Percentiles rank a stretch among this genome's conserved stretches.
Evolutionary conservation across 805 yeast genomes (phyloP).

Genomic region (Lipomyces yamadae): DNA sequence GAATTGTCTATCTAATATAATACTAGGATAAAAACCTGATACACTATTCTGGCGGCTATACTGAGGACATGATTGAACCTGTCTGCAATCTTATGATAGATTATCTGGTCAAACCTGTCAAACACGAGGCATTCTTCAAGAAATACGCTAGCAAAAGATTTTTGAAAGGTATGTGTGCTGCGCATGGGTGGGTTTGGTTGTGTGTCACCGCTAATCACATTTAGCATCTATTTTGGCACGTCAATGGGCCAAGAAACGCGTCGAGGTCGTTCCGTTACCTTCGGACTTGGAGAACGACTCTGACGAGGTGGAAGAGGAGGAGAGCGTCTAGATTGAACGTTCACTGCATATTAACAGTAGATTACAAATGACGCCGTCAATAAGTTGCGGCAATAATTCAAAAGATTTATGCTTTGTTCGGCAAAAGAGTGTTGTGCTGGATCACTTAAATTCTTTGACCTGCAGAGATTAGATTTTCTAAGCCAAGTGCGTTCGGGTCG

Average conservation of each 20-base stretch:
- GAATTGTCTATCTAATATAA: neutral
- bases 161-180: constrained; percentile 58
- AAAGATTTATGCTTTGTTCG: neutral
- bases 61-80: constrained; percentile 70
- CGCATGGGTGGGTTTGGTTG: constrained; percentile 36
- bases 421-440: neutral
- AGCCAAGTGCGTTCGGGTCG: neutral
- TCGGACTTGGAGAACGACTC: constrained; percentile 5
- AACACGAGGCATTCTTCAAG: constrained; percentile 89
- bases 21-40: constrained; percentile 82
- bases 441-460: neutral
- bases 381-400: no score
- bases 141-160: constrained; percentile 89
- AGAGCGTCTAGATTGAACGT: neutral
- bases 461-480: neutral
- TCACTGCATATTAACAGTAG: neutral
- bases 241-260: constrained; percentile 44
- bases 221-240: constrained; percentile 46
- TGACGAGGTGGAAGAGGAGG: constrained; percentile 14
- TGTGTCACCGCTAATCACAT: constrained; percentile 20
- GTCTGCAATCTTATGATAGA: constrained; percentile 75
- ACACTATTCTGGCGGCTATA: constrained; percentile 90
- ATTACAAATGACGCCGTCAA: no score
- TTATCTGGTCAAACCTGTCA: constrained; percentile 71
- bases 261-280: constrained; percentile 24